Base-by-base conservation (phyloP, 352 stramenopile species). In the Peronospora farinosa region DNA sequence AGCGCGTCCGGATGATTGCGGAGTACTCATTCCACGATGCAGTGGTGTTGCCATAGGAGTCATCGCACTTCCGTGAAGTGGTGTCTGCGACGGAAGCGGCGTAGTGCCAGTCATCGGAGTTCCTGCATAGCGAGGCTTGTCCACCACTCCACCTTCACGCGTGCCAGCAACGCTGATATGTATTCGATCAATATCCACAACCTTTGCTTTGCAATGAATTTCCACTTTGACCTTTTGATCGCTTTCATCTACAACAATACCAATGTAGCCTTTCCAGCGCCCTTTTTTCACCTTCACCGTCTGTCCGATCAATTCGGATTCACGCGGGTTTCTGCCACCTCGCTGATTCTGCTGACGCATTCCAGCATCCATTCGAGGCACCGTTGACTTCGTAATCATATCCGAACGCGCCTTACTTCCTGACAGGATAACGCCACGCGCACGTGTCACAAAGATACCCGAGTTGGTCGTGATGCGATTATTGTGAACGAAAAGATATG, bases 141-240 rank as follows among this genome's bases (percentile, higher is more conserved):
- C 82, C 40, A 90, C 63, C 33, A 88, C 74, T 47, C 79, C 65
- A 19, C 86, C 86, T 31, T 87, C 76, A 56, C 86, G 71, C 31
- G 74, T 91, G 19, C 86, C 86, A 44, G 85, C 84, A 15, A 91
- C 45, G 1, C 69, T 67, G 23, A 95, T 80, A 39, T 91, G 61
- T 23, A 92, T 51, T n/a, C 80, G 63, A 60, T 92, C 84, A 7
- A 96, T 74, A 45, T 93, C 84, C 27, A 96, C 82, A 13, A 88
- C 72, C 61, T 92, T 91, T 7, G 84, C 81, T 58, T 95, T 93
- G 44, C 74, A 95, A 53, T 96, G 86, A 38, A 96, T 92, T 59
- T 96, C 86, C 27, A 96, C 86, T 63, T 96, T 96, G 56, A 94
- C 84, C 61, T 92, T 96, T 50, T 85, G 76, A 21, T 95, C 86